Evolutionary conservation across 306 rosid species (phyloP).

Genomic region (Pyrus communis): DNA sequence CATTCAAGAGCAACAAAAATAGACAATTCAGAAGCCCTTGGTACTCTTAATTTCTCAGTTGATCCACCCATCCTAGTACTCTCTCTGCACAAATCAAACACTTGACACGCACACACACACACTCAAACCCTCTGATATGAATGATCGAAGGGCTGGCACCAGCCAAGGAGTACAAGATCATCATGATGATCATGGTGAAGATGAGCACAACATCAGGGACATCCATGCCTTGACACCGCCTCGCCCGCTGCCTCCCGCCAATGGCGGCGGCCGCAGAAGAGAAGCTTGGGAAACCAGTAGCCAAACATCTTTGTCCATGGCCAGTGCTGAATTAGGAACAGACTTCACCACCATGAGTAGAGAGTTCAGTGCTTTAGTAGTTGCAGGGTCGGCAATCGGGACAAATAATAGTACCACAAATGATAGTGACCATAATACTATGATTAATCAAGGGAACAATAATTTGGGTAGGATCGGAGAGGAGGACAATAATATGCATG

Average conservation of each 20-base stretch:
- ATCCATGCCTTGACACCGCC: constrained; percentile 83
- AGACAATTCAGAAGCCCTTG: background rate
- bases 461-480: constrained; percentile 71
- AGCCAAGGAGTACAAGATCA: constrained; percentile 30
- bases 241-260: constrained; percentile 13
- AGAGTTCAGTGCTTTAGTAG: constrained; percentile 84
- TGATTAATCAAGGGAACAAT: background rate
- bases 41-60: background rate
- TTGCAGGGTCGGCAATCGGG: constrained; percentile 67
- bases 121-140: constrained; percentile 21
- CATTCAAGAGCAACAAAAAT: background rate
- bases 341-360: constrained; percentile 78
- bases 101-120: background rate
- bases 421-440: background rate
- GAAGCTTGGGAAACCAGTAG: constrained; percentile 54
- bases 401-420: constrained; percentile 3
- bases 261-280: constrained; percentile 38
- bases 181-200: constrained; percentile 29
- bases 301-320: constrained; percentile 46
- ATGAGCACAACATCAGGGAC: constrained; percentile 49
- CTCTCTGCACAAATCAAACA: background rate
- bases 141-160: constrained; percentile 24
- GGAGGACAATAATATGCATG: constrained; percentile 37
- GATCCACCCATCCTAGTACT: background rate
- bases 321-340: constrained; percentile 39